phyloP scores from a whole-genome alignment of 306 rosid species.

The Neltuma alba region DNA sequence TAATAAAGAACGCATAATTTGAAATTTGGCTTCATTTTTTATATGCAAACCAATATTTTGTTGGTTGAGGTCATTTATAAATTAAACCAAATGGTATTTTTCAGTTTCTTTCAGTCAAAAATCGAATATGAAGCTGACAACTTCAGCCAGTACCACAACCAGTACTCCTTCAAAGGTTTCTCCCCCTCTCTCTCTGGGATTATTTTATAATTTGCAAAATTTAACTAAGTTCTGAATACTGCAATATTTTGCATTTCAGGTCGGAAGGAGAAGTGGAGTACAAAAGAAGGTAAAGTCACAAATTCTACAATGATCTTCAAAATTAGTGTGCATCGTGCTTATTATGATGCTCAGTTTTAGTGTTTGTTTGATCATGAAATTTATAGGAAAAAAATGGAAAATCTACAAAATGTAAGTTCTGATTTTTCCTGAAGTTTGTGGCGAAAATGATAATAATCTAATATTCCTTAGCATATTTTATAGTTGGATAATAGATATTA shows the following conservation, averaged over 20 bases:
- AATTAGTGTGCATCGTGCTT: background rate
- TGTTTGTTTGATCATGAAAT: background rate
- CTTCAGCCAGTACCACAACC: too few species aligned
- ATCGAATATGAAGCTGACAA: background rate
- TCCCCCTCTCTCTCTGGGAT: background rate
- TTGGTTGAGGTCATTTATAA: background rate
- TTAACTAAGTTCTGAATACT: background rate
- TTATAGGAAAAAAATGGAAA: too few species aligned
- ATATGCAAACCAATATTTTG: background rate
- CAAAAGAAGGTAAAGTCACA: constrained; percentile 10
- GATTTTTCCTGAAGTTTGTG: background rate
- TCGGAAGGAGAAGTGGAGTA: background rate
- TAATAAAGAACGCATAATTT: background rate
- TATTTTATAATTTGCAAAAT: background rate
- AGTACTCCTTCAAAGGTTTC: constrained; percentile 27
- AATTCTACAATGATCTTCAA: background rate
- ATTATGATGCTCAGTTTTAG: background rate
- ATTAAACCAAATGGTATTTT: constrained; percentile 8
- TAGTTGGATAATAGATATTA: background rate
- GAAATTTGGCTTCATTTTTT: background rate
- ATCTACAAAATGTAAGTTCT: too few species aligned
- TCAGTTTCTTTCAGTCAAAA: background rate
- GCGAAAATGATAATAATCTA: too few species aligned
- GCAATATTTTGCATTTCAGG: background rate
- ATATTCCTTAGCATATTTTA: too few species aligned